Conservation (phyloP, 2,329 filamentous ascomycete genomes). For the Parafenestella ontariensis region DNA sequence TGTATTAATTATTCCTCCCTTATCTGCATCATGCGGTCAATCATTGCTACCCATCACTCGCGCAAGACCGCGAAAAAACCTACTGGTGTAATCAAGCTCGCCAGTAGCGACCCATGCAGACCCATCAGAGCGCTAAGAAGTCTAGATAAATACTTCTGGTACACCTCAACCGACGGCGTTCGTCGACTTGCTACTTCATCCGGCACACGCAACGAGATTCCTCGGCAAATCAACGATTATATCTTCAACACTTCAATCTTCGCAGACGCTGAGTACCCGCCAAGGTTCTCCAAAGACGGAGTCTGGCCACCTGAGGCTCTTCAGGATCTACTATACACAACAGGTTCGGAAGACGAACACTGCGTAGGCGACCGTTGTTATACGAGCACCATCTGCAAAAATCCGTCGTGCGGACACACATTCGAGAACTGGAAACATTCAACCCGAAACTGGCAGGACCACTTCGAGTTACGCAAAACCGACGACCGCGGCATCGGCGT, state of each 20-base stretch:
- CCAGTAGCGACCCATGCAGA: neutral
- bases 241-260: conserved; percentile 14
- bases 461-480: conserved; percentile 22
- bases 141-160: conserved; percentile 14
- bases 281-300: conserved; percentile 5
- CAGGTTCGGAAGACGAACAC: neutral
- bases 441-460: conserved; percentile 14
- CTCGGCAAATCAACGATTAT: conserved; percentile 17
- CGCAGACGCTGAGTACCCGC: conserved; percentile 4
- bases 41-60: neutral
- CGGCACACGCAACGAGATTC: neutral
- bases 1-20: neutral
- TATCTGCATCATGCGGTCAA: conserved; percentile 2
- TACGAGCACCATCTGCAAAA: conserved; percentile 6
- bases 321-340: conserved; percentile 8
- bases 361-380: conserved; percentile 23
- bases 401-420: conserved; percentile 14
- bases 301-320: conserved; percentile 16
- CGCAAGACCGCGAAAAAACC: neutral
- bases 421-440: conserved; percentile 10
- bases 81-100: conserved; percentile 8
- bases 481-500: conserved; percentile 16
- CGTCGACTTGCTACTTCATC: conserved; percentile 4
- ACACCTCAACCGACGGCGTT: conserved; percentile 5
- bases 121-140: conserved; percentile 1